Conservation (phyloP, 2,329 filamentous ascomycete genomes). For the Penicillium glabrum region DNA sequence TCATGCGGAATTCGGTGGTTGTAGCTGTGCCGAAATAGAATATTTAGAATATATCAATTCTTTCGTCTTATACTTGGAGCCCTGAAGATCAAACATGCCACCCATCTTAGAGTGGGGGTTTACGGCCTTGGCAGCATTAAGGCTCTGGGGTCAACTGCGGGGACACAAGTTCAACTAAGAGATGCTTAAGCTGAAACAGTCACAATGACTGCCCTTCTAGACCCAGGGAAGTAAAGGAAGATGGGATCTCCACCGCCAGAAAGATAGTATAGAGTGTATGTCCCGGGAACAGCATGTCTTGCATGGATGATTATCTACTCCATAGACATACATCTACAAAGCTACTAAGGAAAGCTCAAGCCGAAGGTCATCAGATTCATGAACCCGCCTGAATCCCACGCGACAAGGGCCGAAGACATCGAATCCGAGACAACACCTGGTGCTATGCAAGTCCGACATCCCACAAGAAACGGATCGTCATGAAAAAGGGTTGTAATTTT, state of each 20-base stretch:
- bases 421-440: background rate
- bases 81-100: background rate
- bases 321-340: background rate
- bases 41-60: background rate
- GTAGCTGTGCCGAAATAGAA: background rate
- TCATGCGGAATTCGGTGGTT: background rate
- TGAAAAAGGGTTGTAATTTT: slow-evolving; percentile 24
- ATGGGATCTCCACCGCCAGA: background rate
- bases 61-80: background rate
- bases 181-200: background rate
- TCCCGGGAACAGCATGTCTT: background rate
- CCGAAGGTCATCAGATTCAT: slow-evolving; percentile 11
- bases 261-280: background rate
- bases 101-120: background rate
- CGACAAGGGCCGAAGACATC: slow-evolving; percentile 4
- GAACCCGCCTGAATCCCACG: slow-evolving; percentile 5
- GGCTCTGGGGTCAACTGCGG: background rate
- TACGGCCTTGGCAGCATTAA: background rate
- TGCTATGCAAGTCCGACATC: background rate
- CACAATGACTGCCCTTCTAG: too few species aligned
- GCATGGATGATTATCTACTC: background rate
- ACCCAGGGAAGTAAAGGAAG: background rate
- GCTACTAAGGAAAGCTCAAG: background rate
- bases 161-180: background rate
- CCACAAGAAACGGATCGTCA: slow-evolving; percentile 5